These are phyloP conservation scores for Ogataea pignaliae DNA, from an alignment of 805 yeast genomes.

Conservation along the genomic window DNA sequence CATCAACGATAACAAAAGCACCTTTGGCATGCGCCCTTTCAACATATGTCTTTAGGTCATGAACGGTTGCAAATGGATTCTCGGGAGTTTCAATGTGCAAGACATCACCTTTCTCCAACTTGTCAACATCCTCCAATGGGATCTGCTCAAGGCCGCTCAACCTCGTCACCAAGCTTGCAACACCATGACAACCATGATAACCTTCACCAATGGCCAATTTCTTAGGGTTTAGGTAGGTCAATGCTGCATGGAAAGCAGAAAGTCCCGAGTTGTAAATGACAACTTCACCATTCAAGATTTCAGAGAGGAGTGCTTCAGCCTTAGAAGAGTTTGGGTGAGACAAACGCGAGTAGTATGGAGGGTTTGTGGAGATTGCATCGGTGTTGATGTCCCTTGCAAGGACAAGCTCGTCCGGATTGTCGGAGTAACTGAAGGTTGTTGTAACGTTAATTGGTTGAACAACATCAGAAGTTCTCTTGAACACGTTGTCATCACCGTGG, in stretches of 20 bases:
- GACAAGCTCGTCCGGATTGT: conserved; percentile 51
- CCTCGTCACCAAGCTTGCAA: conserved; percentile 58
- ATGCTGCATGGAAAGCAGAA: conserved; percentile 72
- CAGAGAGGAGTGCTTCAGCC: conserved; percentile 60
- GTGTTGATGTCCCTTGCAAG: conserved; percentile 35
- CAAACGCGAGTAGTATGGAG: conserved; percentile 62
- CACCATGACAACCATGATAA: conserved; percentile 81
- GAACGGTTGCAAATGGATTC: conserved; percentile 72
- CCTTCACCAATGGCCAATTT: conserved; percentile 68
- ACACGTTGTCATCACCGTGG: conserved; percentile 63
- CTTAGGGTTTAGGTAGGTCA: conserved; percentile 70
- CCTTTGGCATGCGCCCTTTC: conserved; percentile 72
- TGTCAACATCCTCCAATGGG: conserved; percentile 47
- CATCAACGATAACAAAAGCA: conserved; percentile 68
- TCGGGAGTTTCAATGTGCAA: conserved; percentile 86
- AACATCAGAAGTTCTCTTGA: conserved; percentile 57
- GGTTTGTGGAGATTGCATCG: conserved; percentile 18
- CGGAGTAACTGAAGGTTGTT: conserved; percentile 69
- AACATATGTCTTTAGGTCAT: conserved; percentile 60
- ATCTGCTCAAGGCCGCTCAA: conserved; percentile 52
- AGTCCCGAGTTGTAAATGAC: conserved; percentile 76
- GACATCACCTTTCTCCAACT: conserved; percentile 58
- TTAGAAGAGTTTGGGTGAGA: conserved; percentile 69
- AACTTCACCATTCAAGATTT: conserved; percentile 58
- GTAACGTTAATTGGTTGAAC: conserved; percentile 79